Percentiles rank a stretch among this genome's conserved stretches.
Conservation (phyloP, 148 eudicot species). For the Polygonum maritimum region DNA sequence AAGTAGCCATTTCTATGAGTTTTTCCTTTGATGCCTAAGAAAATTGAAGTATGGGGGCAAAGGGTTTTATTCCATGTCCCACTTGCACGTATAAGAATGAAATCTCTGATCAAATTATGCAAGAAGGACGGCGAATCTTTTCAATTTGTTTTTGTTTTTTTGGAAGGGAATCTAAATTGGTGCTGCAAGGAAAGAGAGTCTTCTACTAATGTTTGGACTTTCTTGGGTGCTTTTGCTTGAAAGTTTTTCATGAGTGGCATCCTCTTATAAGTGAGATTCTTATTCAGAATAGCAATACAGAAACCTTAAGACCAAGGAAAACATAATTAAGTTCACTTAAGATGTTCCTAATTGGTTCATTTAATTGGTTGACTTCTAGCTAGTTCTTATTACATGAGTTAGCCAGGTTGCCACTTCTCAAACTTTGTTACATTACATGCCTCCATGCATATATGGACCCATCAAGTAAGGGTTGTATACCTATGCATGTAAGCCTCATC, state of each 20-base stretch:
- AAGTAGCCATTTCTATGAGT: constrained; percentile 1
- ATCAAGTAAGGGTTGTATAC: too few species aligned
- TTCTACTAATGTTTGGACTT: constrained; percentile 3
- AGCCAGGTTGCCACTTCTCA: background rate
- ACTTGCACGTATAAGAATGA: background rate
- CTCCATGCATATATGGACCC: too few species aligned
- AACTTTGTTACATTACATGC: too few species aligned
- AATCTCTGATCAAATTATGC: background rate
- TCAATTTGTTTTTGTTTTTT: background rate
- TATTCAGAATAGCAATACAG: background rate
- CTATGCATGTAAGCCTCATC: too few species aligned
- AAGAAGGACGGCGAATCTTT: background rate
- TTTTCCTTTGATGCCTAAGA: background rate
- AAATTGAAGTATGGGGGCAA: background rate
- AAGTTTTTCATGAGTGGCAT: background rate
- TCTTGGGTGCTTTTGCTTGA: background rate
- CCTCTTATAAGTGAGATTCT: background rate
- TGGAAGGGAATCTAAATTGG: background rate
- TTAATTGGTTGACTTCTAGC: background rate
- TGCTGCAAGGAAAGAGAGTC: background rate
- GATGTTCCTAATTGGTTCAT: background rate
- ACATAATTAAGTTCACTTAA: background rate
- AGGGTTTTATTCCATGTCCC: background rate
- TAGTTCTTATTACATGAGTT: background rate
- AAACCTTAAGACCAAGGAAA: background rate